A percentile compares a stretch with the other conserved stretches of the same genome.
These are phyloP conservation scores for Xylaria acuta DNA, from an alignment of 495 filamentous ascomycete genomes.

Conservation along the genomic window DNA sequence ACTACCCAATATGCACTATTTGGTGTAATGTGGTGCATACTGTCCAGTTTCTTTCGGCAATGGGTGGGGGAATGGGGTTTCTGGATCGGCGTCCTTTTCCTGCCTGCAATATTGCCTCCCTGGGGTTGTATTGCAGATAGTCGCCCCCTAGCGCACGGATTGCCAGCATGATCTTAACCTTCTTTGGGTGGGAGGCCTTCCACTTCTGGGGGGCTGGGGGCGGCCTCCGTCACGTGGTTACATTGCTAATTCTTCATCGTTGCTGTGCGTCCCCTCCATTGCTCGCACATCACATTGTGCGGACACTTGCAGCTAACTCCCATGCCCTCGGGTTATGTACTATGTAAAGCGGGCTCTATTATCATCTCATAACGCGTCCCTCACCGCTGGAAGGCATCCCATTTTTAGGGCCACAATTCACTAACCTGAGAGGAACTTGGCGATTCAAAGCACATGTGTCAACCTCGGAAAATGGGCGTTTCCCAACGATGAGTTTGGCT, in stretches of 20 bases:
- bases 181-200: background rate
- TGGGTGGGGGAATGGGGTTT: background rate
- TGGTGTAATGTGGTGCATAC: background rate
- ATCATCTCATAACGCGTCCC: background rate
- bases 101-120: too few species aligned
- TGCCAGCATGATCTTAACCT: background rate
- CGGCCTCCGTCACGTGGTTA: background rate
- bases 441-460: background rate
- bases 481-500: background rate
- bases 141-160: background rate
- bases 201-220: background rate
- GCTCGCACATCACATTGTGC: background rate
- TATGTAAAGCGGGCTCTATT: background rate
- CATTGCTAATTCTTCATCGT: background rate
- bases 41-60: too few species aligned
- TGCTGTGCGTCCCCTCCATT: background rate
- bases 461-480: background rate
- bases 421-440: too few species aligned
- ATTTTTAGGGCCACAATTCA: background rate
- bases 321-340: constrained; percentile 5
- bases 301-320: background rate
- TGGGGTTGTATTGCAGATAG: background rate
- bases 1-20: background rate
- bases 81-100: background rate
- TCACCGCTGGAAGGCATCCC: background rate